A percentile compares a stretch with the other conserved stretches of the same genome.
Evolutionary conservation across 169 alveolate genomes (phyloP).

Genomic region (Plasmodium adleri): DNA sequence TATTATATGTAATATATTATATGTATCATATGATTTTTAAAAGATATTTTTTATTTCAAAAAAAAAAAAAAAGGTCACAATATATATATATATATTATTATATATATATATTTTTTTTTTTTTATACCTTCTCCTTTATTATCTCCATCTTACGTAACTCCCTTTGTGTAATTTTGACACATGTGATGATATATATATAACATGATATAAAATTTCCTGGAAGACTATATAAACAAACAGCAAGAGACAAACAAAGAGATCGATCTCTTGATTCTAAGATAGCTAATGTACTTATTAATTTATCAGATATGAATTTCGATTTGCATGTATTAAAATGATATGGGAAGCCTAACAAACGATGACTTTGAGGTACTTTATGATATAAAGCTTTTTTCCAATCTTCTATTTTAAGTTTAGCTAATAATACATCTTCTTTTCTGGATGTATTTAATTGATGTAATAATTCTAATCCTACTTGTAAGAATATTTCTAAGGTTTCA

Average conservation of each 20-base stretch:
- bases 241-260: constrained; percentile 61
- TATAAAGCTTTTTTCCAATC: constrained; percentile 88
- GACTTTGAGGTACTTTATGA: constrained; percentile 87
- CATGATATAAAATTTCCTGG: constrained; percentile 58
- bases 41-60: not conserved
- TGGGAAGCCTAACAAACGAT: constrained; percentile 76
- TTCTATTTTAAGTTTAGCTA: constrained; percentile 82
- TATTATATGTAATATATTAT: too few relatives aligned
- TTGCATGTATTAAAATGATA: constrained; percentile 75
- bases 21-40: too few relatives aligned
- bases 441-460: constrained; percentile 84
- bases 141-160: constrained; percentile 45
- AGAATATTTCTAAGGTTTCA: constrained; percentile 80
- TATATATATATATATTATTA: not conserved
- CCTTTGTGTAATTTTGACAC: constrained; percentile 67
- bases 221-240: constrained; percentile 68
- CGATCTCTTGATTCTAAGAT: constrained; percentile 69
- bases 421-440: constrained; percentile 80
- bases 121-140: constrained; percentile 38
- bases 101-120: not conserved
- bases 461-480: constrained; percentile 85
- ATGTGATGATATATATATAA: constrained; percentile 50
- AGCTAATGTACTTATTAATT: constrained; percentile 66
- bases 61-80: not conserved
- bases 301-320: constrained; percentile 65